A percentile compares a stretch with the other conserved stretches of the same genome.
These are phyloP conservation scores for Bruguiera gymnorhiza DNA, from an alignment of 345 rosid genomes.

Conservation along the genomic window DNA sequence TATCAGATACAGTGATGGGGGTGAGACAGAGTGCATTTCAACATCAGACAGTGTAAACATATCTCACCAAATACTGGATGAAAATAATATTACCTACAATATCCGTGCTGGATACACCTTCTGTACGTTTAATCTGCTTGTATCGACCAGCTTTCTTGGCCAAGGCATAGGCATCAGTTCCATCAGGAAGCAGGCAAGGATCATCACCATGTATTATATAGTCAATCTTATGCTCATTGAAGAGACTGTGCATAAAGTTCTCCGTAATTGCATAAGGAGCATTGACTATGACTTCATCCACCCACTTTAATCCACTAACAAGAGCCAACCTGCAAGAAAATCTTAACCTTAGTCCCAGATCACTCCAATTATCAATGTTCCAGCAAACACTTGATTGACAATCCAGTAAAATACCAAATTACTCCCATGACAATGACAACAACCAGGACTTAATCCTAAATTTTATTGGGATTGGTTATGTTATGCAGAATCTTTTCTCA, in stretches of 20 bases:
- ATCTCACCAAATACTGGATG: background rate
- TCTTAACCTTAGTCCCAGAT: slow-evolving; percentile 16
- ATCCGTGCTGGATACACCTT: slow-evolving; percentile 99
- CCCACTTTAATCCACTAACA: slow-evolving; percentile 95
- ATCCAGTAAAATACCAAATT: too few species aligned
- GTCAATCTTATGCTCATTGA: slow-evolving; percentile 80
- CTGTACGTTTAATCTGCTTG: slow-evolving; percentile 97
- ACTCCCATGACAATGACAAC: too few species aligned
- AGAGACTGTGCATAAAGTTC: slow-evolving; percentile 75
- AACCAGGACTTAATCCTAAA: too few species aligned
- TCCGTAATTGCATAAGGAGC: slow-evolving; percentile 93
- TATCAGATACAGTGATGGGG: too few species aligned
- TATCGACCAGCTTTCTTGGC: slow-evolving; percentile 89
- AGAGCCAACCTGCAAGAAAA: slow-evolving; percentile 58
- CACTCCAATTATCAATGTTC: background rate
- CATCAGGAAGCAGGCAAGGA: slow-evolving; percentile 95
- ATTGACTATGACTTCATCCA: slow-evolving; percentile 82
- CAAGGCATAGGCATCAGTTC: slow-evolving; percentile 86
- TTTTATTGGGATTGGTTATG: too few species aligned
- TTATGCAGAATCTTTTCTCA: too few species aligned
- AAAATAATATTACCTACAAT: slow-evolving; percentile 69
- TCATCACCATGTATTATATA: slow-evolving; percentile 94
- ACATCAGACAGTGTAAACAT: too few species aligned
- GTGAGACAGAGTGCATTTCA: too few species aligned
- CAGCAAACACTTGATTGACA: too few species aligned